Evolutionary conservation across 1,284 basidiomycete species (phyloP).

Genomic region (Polyporus tsugae): DNA sequence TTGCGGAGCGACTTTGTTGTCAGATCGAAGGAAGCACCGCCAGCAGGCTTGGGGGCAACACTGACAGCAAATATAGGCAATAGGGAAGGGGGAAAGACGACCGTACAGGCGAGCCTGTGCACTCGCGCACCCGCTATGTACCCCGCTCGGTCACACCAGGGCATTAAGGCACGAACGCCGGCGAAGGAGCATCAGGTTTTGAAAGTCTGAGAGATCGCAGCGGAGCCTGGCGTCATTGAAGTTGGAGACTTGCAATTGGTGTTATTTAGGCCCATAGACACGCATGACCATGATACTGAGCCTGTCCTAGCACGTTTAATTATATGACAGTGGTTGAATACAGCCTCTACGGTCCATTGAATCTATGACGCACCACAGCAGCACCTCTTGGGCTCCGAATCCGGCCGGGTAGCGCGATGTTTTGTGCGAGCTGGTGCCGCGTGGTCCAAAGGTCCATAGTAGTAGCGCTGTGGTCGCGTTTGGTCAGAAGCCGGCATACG

Average conservation of each 20-base stretch:
- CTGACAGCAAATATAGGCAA: not conserved
- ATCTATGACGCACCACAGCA: not conserved
- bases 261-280: not conserved
- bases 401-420: not conserved
- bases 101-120: not conserved
- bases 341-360: not conserved
- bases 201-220: slow-evolving; percentile 2
- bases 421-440: not conserved
- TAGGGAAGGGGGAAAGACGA: not conserved
- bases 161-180: not conserved
- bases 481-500: no score
- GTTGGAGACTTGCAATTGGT: not conserved
- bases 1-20: not conserved
- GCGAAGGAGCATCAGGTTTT: not conserved
- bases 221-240: not conserved
- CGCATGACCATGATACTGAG: not conserved
- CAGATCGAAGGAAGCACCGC: not conserved
- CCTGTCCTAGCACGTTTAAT: not conserved
- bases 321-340: not conserved
- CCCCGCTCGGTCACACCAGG: not conserved
- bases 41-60: not conserved
- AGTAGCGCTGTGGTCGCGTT: no score
- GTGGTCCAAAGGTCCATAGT: no score
- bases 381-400: not conserved
- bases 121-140: not conserved